Evolutionary conservation across 768 basidiomycete species (phyloP).

Genomic region (Hericium coralloides): DNA sequence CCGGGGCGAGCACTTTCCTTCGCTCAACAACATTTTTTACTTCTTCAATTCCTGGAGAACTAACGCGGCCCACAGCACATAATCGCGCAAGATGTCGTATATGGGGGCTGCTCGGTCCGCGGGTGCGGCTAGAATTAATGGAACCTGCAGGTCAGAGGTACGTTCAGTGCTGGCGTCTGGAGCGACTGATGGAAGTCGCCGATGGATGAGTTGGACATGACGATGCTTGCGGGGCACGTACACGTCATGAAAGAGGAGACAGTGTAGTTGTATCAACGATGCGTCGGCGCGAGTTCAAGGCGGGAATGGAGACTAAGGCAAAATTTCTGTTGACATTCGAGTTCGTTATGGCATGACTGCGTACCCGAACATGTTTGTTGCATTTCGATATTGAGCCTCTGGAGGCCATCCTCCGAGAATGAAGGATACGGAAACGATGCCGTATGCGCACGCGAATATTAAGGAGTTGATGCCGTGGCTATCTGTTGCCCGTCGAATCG

Average conservation of each 20-base stretch:
- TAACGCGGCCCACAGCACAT: background rate
- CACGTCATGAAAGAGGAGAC: background rate
- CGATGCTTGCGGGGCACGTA: background rate
- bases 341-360: no score
- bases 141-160: background rate
- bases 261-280: no score
- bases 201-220: background rate
- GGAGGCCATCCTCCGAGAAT: no score
- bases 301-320: no score
- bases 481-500: no score
- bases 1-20: background rate
- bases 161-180: background rate
- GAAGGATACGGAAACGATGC: no score
- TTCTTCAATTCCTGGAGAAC: background rate
- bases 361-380: no score
- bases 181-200: background rate
- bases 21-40: background rate
- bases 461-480: no score
- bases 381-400: no score
- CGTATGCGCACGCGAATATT: no score
- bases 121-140: background rate
- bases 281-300: no score
- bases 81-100: background rate
- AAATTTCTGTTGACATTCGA: no score
- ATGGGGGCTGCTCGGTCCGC: background rate